A percentile compares a stretch with the other conserved stretches of the same genome.
Conservation (phyloP, 2,329 filamentous ascomycete species). For the Geosmithia putterillii region DNA sequence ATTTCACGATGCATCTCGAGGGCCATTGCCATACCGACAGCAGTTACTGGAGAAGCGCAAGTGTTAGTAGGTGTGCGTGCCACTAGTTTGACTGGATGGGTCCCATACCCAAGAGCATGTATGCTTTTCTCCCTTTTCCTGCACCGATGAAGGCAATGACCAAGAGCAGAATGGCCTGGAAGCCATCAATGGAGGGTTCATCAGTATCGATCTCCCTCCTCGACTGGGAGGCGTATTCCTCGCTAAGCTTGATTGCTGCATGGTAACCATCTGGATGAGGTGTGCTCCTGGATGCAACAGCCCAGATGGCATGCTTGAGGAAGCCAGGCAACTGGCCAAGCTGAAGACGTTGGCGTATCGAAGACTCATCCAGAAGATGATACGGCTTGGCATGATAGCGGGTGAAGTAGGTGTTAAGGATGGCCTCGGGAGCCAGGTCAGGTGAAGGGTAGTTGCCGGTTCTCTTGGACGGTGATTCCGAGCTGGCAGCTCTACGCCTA, state of each 20-base stretch:
- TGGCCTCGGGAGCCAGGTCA: constrained; percentile 40
- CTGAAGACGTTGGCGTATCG: constrained; percentile 59
- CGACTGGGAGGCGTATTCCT: constrained; percentile 61
- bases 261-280: constrained; percentile 55
- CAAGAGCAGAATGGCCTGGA: constrained; percentile 66
- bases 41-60: constrained; percentile 44
- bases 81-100: not conserved
- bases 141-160: constrained; percentile 64
- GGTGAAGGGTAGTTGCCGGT: constrained; percentile 23
- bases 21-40: constrained; percentile 72
- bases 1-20: constrained; percentile 71
- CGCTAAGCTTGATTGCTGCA: constrained; percentile 53
- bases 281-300: constrained; percentile 52
- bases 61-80: not conserved
- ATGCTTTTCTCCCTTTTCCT: constrained; percentile 73
- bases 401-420: constrained; percentile 69
- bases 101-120: constrained; percentile 68
- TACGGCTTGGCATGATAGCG: constrained; percentile 74
- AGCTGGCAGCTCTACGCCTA: constrained; percentile 26
- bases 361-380: constrained; percentile 67
- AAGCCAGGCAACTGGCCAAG: constrained; percentile 50
- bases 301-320: constrained; percentile 44
- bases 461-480: not conserved
- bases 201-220: constrained; percentile 64
- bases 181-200: constrained; percentile 64